Evolutionary conservation across 306 rosid genomes (phyloP), one percentile per base, ranked within the genome.

Genomic region (Prunus padus): DNA sequence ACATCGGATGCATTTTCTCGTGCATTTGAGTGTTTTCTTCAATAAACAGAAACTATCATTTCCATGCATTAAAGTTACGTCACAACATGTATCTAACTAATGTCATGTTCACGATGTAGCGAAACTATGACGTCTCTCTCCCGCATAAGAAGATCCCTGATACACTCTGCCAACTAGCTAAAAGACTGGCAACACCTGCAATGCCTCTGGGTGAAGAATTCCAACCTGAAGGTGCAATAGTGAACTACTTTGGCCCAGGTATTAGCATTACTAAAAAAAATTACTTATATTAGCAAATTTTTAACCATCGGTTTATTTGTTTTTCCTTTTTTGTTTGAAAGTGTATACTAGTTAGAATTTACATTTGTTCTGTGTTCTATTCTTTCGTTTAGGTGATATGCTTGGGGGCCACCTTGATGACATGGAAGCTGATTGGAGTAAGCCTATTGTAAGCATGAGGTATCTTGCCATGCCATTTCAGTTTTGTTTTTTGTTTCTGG

Each of bases 351-450:
- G 33, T 23, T 40, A 71, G 42, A 13, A 50, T 40, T 67, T 49
- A 52, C 4, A 23, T 81, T 23, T 67, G 23, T 65, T 42, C 63
- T 75, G 68, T 65, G 25, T 62, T 44, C 47, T 33, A n/a, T 20
- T 6, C 44, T 1, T 30, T 50, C 72, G 22, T n/a, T 64, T 63
- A 90, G 93, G 97, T 28, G 99, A 95, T 83, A 80, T 88, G 22
- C 89, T 95, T 33, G 97, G 98, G 30, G 98, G 97, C 69, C 97
- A 95, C 86, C 96, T 95, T 76, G 97, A 95, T 84, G 98, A 92
- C 84, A 95, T 92, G 97, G 99, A 92, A 87, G 90, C 83, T 23
- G 97, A 95, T 82, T 95, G 97, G 97, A 90, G 92, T 79, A 88
- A 80, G 78, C 97, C 97, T 61, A 89, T 90, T 65, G 91, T 95